A percentile compares a stretch with the other conserved stretches of the same genome.
Conservation (phyloP, 495 filamentous ascomycete genomes). For the Delitschia confertaspora region DNA sequence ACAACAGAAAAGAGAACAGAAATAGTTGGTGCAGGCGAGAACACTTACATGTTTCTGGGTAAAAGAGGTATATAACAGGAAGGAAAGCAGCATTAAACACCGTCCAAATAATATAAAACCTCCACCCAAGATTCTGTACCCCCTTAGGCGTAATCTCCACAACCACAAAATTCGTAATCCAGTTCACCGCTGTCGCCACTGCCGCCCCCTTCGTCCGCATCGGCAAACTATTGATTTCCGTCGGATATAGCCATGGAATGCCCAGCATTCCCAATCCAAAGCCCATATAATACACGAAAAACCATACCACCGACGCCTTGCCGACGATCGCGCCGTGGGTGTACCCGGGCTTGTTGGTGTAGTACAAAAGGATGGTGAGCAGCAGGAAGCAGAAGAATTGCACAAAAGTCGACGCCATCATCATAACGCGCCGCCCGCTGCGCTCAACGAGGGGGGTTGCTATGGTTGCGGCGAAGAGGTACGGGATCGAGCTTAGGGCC, state of each 20-base stretch:
- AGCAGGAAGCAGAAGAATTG: slow-evolving; percentile 38
- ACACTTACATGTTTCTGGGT: slow-evolving; percentile 35
- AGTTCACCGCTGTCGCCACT: slow-evolving; percentile 27
- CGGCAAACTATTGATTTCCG: slow-evolving; percentile 32
- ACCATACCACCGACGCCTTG: slow-evolving; percentile 27
- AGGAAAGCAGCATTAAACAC: slow-evolving; percentile 31
- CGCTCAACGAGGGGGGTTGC: slow-evolving; percentile 43
- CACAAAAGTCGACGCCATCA: slow-evolving; percentile 42
- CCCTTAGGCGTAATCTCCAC: slow-evolving; percentile 34
- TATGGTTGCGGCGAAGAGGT: slow-evolving; percentile 35
- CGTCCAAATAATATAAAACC: slow-evolving; percentile 34
- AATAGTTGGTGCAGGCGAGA: no score
- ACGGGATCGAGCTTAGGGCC: slow-evolving; percentile 40
- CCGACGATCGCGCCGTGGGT: slow-evolving; percentile 19
- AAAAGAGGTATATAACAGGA: slow-evolving; percentile 33
- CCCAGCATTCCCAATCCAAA: slow-evolving; percentile 22
- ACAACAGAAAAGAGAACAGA: no score
- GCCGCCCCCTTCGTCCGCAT: slow-evolving; percentile 30
- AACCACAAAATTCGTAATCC: slow-evolving; percentile 28
- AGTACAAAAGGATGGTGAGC: slow-evolving; percentile 33
- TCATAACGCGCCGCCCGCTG: slow-evolving; percentile 43
- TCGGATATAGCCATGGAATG: slow-evolving; percentile 33
- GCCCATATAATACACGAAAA: slow-evolving; percentile 31
- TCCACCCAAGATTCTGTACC: slow-evolving; percentile 31
- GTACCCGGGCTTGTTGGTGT: slow-evolving; percentile 33